phyloP scores from a whole-genome alignment of 1,284 basidiomycete genomes.

The Irpex rosettiformis region DNA sequence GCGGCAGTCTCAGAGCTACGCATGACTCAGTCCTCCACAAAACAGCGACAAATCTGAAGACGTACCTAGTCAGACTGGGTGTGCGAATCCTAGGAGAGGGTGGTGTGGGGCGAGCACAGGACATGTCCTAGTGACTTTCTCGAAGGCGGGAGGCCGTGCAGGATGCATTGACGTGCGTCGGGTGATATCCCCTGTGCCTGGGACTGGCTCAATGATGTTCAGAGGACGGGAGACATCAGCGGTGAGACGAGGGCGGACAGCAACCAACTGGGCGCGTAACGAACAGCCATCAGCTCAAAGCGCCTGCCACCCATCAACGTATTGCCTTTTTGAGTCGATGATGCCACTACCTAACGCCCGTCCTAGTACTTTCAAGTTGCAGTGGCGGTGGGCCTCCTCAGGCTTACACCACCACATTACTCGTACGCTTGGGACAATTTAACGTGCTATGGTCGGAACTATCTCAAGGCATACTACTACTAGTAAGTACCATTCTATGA shows the following conservation, averaged over 20 bases:
- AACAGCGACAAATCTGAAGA: no score
- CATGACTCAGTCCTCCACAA: not conserved
- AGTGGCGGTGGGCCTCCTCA: not conserved
- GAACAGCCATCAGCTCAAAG: not conserved
- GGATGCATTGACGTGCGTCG: not conserved
- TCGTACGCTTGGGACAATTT: not conserved
- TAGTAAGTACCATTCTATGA: not conserved
- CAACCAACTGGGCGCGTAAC: not conserved
- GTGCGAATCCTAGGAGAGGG: slow-evolving; percentile 3
- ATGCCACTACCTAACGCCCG: not conserved
- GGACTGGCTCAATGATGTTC: not conserved
- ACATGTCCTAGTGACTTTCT: not conserved
- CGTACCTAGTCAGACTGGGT: not conserved
- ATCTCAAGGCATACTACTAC: not conserved
- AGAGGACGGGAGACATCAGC: not conserved
- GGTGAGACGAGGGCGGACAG: not conserved
- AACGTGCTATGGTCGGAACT: not conserved
- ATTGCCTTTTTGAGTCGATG: not conserved
- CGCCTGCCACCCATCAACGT: not conserved
- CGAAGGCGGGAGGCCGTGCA: not conserved
- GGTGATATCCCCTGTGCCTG: not conserved
- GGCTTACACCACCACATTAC: not conserved
- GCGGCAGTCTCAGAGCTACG: not conserved
- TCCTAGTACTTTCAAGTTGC: not conserved
- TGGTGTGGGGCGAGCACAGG: not conserved